Conservation (phyloP, 805 yeast species). For the Zygosaccharomyces bisporus region DNA sequence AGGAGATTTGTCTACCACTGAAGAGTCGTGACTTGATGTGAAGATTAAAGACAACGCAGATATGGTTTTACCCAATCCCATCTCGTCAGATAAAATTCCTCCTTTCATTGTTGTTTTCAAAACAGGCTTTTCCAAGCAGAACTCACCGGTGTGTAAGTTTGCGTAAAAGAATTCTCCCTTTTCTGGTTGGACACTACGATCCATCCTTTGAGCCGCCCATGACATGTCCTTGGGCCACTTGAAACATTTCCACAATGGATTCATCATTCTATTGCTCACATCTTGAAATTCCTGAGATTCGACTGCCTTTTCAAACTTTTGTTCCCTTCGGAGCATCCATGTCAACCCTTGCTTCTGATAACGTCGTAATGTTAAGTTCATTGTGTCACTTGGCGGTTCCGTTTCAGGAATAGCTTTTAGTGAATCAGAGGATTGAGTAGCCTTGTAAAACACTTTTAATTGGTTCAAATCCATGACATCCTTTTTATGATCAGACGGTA, state of each 20-base stretch:
- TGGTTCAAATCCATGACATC: conserved; percentile 64
- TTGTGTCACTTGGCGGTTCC: conserved; percentile 47
- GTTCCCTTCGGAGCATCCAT: conserved; percentile 85
- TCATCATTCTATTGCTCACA: conserved; percentile 53
- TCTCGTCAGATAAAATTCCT: conserved; percentile 91
- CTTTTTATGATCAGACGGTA: conserved; percentile 24
- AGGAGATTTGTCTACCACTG: conserved; percentile 12
- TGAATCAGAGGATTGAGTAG: conserved; percentile 62
- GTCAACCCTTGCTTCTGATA: conserved; percentile 84
- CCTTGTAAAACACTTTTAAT: conserved; percentile 65
- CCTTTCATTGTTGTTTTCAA: conserved; percentile 62
- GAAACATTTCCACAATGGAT: conserved; percentile 82
- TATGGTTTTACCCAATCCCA: conserved; percentile 94
- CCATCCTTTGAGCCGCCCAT: conserved; percentile 33
- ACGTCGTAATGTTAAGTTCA: conserved; percentile 57
- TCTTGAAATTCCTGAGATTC: conserved; percentile 30
- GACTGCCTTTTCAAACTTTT: conserved; percentile 43
- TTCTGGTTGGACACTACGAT: conserved; percentile 12
- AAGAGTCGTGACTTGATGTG: conserved; percentile 53
- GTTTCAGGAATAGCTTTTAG: conserved; percentile 59
- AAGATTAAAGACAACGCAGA: conserved; percentile 73
- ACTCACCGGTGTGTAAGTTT: conserved; percentile 75
- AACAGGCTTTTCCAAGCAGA: conserved; percentile 63
- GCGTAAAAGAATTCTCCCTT: conserved; percentile 52
- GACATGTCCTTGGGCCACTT: conserved; percentile 63